These are phyloP conservation scores for Candida nemodendra DNA, from an alignment of 805 yeast genomes.

Conservation along the genomic window DNA sequence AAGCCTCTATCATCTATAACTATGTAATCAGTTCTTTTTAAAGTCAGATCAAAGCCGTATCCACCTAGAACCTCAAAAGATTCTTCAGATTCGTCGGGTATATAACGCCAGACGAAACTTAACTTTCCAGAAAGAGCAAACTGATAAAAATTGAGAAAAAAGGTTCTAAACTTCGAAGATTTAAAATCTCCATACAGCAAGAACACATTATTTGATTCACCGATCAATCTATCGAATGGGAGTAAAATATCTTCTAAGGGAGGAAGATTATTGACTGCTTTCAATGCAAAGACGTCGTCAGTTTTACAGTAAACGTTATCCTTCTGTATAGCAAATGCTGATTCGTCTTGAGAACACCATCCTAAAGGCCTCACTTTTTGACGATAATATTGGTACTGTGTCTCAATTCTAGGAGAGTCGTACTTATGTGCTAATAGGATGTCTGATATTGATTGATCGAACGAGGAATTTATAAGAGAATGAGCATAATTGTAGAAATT, in stretches of 20 bases:
- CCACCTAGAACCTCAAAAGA: conserved; percentile 45
- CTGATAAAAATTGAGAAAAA: conserved; percentile 57
- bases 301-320: conserved; percentile 55
- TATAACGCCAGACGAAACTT: conserved; percentile 73
- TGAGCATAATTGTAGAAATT: conserved; percentile 25
- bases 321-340: conserved; percentile 53
- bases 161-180: conserved; percentile 48
- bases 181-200: conserved; percentile 66
- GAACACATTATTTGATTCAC: conserved; percentile 37
- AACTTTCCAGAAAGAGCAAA: conserved; percentile 65
- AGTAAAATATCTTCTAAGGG: conserved; percentile 19
- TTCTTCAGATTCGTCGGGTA: conserved; percentile 33
- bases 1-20: conserved; percentile 60
- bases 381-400: conserved; percentile 57
- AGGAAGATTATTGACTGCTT: conserved; percentile 43
- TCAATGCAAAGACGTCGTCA: conserved; percentile 77
- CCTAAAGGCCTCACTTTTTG: conserved; percentile 31
- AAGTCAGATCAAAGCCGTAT: conserved; percentile 62
- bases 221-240: conserved; percentile 66
- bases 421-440: conserved; percentile 47
- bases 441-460: conserved; percentile 32
- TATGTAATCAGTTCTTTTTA: conserved; percentile 66
- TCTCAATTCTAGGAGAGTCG: conserved; percentile 59
- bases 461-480: conserved; percentile 11
- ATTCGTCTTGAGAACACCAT: conserved; percentile 25